A percentile compares a stretch with the other conserved stretches of the same genome.
phyloP scores from a whole-genome alignment of 352 stramenopile genomes.

The Phytophthora tubulina region DNA sequence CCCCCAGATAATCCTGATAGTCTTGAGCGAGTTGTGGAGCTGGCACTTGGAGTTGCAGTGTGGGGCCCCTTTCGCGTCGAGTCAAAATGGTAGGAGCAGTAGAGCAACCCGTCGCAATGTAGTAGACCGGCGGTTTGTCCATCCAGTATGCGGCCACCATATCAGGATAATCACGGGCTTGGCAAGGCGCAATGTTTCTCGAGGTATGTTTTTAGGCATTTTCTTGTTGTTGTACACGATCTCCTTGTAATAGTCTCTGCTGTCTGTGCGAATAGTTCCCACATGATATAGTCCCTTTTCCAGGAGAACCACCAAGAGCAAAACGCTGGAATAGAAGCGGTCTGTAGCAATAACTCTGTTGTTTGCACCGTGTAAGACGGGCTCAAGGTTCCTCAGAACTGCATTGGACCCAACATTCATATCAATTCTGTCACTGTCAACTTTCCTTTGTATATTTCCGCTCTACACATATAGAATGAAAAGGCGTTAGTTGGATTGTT shows the following conservation, averaged over 20 bases:
- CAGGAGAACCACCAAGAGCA: background rate
- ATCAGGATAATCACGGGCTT: background rate
- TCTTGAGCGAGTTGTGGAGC: background rate
- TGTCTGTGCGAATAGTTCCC: background rate
- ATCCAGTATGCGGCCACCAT: background rate
- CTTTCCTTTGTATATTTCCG: background rate
- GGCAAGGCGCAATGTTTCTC: background rate
- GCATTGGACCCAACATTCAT: background rate
- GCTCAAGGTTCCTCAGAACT: background rate
- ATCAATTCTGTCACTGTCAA: background rate
- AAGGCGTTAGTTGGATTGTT: background rate
- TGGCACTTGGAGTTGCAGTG: background rate
- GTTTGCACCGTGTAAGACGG: background rate
- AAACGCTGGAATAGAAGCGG: slow-evolving; percentile 1
- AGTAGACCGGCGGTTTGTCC: background rate
- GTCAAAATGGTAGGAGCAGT: background rate
- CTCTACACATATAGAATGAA: background rate
- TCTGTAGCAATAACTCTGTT: background rate
- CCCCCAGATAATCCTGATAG: background rate
- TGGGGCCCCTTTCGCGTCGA: background rate
- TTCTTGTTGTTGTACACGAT: background rate
- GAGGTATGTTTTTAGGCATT: background rate
- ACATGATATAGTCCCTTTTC: background rate
- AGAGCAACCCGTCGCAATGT: background rate
- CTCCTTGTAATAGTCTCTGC: background rate